Evolutionary conservation across 2,329 filamentous ascomycete species (phyloP).

Genomic region (Aspergillus viridinutans): DNA sequence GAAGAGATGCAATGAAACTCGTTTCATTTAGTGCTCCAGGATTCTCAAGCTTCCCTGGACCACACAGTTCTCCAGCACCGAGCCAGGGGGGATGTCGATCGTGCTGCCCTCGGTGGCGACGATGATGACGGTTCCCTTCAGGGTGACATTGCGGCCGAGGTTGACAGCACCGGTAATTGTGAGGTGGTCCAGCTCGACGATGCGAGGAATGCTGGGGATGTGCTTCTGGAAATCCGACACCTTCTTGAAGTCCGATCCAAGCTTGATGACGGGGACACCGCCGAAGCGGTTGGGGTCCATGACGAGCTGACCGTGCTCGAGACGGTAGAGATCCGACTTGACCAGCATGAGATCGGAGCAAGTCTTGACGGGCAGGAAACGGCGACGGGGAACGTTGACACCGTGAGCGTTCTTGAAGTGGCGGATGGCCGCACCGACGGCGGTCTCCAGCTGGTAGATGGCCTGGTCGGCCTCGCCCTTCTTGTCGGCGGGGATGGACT

Average conservation of each 20-base stretch:
- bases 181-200: constrained; percentile 62
- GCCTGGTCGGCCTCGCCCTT: constrained; percentile 98
- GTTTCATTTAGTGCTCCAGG: constrained; percentile 56
- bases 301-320: constrained; percentile 96
- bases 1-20: constrained; percentile 10
- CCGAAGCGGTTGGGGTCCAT: constrained; percentile 97
- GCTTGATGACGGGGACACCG: constrained; percentile 96
- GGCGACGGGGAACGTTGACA: constrained; percentile 95
- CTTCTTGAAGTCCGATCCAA: constrained; percentile 99
- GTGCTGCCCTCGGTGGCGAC: constrained; percentile 97
- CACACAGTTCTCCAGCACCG: constrained; percentile 96
- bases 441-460: constrained; percentile 97
- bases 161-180: constrained; percentile 98
- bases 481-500: constrained; percentile 97
- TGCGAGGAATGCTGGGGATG: constrained; percentile 48
- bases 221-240: constrained; percentile 68
- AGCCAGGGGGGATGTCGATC: constrained; percentile 95
- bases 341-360: constrained; percentile 99
- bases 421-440: constrained; percentile 95
- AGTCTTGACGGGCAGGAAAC: constrained; percentile 99
- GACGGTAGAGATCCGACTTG: constrained; percentile 98
- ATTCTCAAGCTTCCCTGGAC: constrained; percentile 90
- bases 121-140: constrained; percentile 98
- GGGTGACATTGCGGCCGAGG: constrained; percentile 86
- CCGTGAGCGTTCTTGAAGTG: constrained; percentile 98